These are phyloP conservation scores for Aspergillus incahuasiensis DNA, from an alignment of 495 filamentous ascomycete species.

Conservation along the genomic window DNA sequence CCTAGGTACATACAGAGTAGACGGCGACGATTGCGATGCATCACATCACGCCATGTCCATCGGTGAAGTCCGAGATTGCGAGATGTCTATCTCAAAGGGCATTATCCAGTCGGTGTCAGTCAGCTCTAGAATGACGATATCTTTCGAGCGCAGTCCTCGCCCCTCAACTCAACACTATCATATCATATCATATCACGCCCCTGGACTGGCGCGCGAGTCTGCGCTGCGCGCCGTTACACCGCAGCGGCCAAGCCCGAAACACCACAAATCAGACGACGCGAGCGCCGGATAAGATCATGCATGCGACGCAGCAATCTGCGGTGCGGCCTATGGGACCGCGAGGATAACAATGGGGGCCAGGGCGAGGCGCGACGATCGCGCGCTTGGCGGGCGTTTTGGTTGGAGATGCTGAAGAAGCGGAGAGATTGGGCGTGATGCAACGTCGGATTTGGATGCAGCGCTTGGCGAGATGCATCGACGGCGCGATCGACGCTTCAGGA, in stretches of 20 bases:
- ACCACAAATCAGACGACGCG: background rate
- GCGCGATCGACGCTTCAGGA: background rate
- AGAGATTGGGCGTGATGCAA: background rate
- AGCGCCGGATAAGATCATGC: background rate
- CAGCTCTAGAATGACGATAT: too few species aligned
- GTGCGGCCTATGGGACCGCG: background rate
- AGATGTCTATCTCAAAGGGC: too few species aligned
- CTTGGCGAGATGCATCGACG: background rate
- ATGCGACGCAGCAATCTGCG: background rate
- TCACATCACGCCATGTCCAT: too few species aligned
- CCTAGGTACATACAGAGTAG: too few species aligned
- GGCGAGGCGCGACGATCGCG: background rate
- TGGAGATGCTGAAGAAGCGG: background rate
- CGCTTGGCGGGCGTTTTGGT: background rate
- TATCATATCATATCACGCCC: too few species aligned
- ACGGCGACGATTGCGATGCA: too few species aligned
- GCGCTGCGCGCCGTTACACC: background rate
- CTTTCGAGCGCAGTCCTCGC: too few species aligned
- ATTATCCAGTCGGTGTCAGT: too few species aligned
- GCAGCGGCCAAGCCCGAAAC: background rate
- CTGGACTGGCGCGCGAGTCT: too few species aligned
- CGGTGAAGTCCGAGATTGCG: too few species aligned
- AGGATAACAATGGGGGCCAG: background rate
- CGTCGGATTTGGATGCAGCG: background rate
- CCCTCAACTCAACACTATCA: too few species aligned